Percentiles rank a stretch among this genome's conserved stretches.
These are phyloP conservation scores for Pyracantha coccinea DNA, from an alignment of 331 rosid genomes.

Conservation along the genomic window DNA sequence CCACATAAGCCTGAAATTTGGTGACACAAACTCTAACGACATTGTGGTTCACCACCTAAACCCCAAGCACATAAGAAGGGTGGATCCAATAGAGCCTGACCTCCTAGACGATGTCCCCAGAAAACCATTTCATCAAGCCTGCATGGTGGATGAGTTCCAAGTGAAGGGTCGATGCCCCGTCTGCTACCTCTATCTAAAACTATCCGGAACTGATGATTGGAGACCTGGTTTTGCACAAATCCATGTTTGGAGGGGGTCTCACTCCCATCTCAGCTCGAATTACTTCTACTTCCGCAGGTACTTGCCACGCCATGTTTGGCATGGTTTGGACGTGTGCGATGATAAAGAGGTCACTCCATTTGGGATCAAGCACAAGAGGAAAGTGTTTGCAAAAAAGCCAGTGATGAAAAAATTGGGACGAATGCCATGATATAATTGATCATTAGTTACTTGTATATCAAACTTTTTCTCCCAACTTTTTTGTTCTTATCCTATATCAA, in stretches of 20 bases:
- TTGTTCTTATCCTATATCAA: not conserved
- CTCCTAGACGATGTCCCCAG: constrained; percentile 60
- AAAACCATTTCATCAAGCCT: constrained; percentile 78
- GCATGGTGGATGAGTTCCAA: constrained; percentile 61
- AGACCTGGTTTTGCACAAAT: constrained; percentile 65
- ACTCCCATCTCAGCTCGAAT: constrained; percentile 39
- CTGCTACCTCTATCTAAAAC: constrained; percentile 63
- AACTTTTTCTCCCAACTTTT: too few species aligned
- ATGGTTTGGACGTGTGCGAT: constrained; percentile 60
- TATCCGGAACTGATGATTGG: constrained; percentile 63
- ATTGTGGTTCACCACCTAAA: constrained; percentile 51
- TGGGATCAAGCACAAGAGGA: constrained; percentile 53
- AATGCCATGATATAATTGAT: not conserved
- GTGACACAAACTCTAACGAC: constrained; percentile 56
- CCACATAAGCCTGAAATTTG: constrained; percentile 63
- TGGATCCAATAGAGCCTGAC: constrained; percentile 51
- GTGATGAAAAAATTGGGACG: not conserved
- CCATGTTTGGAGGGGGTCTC: constrained; percentile 24
- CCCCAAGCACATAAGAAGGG: constrained; percentile 41
- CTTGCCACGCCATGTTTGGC: constrained; percentile 71
- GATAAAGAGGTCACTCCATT: constrained; percentile 58
- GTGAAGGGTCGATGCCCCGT: constrained; percentile 55
- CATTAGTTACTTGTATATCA: not conserved
- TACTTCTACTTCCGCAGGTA: constrained; percentile 49
- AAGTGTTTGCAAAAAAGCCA: constrained; percentile 20